These are phyloP conservation scores for Boechera stricta DNA, from an alignment of 345 rosid genomes.

Conservation along the genomic window DNA sequence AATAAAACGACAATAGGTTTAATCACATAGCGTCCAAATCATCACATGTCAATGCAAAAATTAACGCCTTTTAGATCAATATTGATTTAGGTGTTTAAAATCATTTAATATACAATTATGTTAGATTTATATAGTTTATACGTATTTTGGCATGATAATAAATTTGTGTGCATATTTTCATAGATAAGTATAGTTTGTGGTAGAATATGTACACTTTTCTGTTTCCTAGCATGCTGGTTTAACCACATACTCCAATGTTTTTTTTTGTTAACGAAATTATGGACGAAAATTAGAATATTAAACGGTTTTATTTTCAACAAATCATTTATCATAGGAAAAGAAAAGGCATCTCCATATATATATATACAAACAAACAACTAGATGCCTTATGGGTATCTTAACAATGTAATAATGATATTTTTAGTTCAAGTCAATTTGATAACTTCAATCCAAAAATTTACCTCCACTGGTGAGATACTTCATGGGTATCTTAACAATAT, in stretches of 20 bases:
- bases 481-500: no score
- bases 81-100: neutral
- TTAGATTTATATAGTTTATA: neutral
- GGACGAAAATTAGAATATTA: conserved; percentile 13
- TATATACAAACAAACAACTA: conserved; percentile 37
- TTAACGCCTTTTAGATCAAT: neutral
- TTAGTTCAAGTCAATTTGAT: no score
- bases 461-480: no score
- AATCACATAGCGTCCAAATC: neutral
- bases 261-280: conserved; percentile 11
- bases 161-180: neutral
- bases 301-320: neutral
- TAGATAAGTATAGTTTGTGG: neutral
- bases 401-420: no score
- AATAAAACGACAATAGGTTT: neutral
- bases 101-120: neutral
- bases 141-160: conserved; percentile 1
- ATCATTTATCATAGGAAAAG: neutral
- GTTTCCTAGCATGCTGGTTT: conserved; percentile 14
- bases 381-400: no score
- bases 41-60: neutral
- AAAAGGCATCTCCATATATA: conserved; percentile 27
- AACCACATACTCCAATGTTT: conserved; percentile 16
- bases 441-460: no score
- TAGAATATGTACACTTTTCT: neutral